A percentile compares a stretch with the other conserved stretches of the same genome.
These are phyloP conservation scores for Pichia cephalocereana DNA, from an alignment of 805 yeast genomes.

Conservation along the genomic window DNA sequence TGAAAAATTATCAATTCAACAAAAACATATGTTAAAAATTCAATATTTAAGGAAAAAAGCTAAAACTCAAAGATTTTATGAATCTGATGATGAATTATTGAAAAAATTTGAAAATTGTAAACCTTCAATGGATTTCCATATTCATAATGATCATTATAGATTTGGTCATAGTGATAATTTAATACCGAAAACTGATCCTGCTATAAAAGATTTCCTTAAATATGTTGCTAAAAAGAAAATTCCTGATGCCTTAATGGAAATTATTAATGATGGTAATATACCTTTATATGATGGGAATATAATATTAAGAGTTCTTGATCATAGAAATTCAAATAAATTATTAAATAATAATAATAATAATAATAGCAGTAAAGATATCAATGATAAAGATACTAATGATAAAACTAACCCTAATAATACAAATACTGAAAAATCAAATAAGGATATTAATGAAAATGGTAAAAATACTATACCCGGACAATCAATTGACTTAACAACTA, in stretches of 20 bases:
- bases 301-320: slow-evolving; percentile 80
- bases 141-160: slow-evolving; percentile 83
- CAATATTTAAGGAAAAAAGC: slow-evolving; percentile 36
- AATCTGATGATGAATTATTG: slow-evolving; percentile 62
- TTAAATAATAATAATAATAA: not conserved
- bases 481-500: not conserved
- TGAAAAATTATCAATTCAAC: slow-evolving; percentile 29
- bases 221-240: slow-evolving; percentile 75
- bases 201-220: slow-evolving; percentile 69
- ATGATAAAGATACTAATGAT: too few species aligned
- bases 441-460: not conserved
- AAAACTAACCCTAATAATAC: too few species aligned
- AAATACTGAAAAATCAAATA: too few species aligned
- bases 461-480: not conserved
- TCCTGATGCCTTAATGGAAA: slow-evolving; percentile 84
- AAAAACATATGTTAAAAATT: slow-evolving; percentile 32
- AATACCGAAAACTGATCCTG: slow-evolving; percentile 70
- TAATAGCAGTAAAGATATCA: too few species aligned
- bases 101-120: slow-evolving; percentile 69
- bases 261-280: slow-evolving; percentile 77
- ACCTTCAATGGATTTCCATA: slow-evolving; percentile 81
- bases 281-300: slow-evolving; percentile 85
- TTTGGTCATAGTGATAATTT: slow-evolving; percentile 86
- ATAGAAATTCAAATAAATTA: slow-evolving; percentile 35
- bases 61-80: slow-evolving; percentile 50